Base-by-base conservation (phyloP, 768 basidiomycete genomes). In the Pleurotus cornucopiae region DNA sequence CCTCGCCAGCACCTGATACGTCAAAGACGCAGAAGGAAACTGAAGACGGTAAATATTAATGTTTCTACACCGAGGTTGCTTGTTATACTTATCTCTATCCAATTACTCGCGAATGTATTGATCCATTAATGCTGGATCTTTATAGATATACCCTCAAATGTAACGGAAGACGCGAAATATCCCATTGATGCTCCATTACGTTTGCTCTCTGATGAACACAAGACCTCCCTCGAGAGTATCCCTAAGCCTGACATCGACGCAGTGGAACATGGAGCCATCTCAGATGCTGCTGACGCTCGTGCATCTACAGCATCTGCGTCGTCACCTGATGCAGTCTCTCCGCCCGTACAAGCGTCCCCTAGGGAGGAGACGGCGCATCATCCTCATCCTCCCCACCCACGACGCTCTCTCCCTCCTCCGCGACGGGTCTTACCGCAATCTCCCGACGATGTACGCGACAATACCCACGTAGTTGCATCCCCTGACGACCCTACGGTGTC, bases 1-100 rank as follows among this genome's bases (percentile, higher is more conserved):
- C 48, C 12, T 49, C 48, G 21, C 9, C 26, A 26, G n/a, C 23
- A 5, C 30, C 3, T 34, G 30, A 34, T 11, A 34, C 30, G 7
- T 34, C 30, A 34, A 34, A 34, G 30, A 34, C 30, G 30, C 30
- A 34, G 7, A 34, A 34, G 11, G 30, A 2, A 34, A 11, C 11
- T 46, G 49, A 57, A 20, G 69, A 72, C 68, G 71, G 70, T 72
- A 69, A 72, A 70, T 69, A 66, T 65, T 69, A 57, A 68, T 11
- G 16, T 43, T 23, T 25, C 21, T 25, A 37, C 12, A 13, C 41
- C 41, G 34, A n/a, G 14, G 13, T 41, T 25, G 20, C 11, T 39
- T 23, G 16, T n/a, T 18, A 53, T 41, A 53, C 20, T 48, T 64
- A 63, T 62, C 58, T 56, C 58, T 53, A 53, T 53, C 38, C 41